Conservation (phyloP, 2,329 filamentous ascomycete genomes). For the Tolypocladium ophioglossoides region DNA sequence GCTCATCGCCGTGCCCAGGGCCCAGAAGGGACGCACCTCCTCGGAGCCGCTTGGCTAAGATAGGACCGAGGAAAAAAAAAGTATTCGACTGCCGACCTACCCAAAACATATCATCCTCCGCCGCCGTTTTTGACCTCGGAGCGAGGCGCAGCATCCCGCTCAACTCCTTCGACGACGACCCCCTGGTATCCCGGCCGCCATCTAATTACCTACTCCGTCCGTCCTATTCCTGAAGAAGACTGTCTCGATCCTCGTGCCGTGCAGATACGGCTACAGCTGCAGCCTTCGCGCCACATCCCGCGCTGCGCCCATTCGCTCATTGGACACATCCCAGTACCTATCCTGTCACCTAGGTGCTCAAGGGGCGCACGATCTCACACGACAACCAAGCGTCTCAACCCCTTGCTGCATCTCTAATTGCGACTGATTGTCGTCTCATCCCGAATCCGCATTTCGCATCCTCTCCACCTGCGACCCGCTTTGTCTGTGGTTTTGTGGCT, state of each 20-base stretch:
- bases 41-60: not conserved
- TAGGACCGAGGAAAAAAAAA: not conserved
- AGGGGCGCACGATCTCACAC: not conserved
- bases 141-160: not conserved
- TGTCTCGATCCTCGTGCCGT: not conserved
- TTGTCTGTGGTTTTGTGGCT: not conserved
- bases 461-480: constrained; percentile 2
- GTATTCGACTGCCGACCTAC: not conserved
- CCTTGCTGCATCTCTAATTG: not conserved
- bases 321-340: no score
- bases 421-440: not conserved
- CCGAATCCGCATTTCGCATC: not conserved
- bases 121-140: not conserved
- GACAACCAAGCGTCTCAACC: not conserved
- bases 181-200: not conserved
- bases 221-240: not conserved
- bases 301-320: not conserved
- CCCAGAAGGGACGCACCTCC: not conserved
- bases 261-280: not conserved
- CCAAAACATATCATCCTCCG: not conserved
- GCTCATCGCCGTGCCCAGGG: not conserved
- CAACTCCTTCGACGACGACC: not conserved
- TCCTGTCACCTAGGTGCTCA: not conserved
- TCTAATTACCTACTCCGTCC: not conserved
- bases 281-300: not conserved